Evolutionary conservation across 2,329 filamentous ascomycete species (phyloP).

Genomic region (Tolypocladium ophioglossoides): DNA sequence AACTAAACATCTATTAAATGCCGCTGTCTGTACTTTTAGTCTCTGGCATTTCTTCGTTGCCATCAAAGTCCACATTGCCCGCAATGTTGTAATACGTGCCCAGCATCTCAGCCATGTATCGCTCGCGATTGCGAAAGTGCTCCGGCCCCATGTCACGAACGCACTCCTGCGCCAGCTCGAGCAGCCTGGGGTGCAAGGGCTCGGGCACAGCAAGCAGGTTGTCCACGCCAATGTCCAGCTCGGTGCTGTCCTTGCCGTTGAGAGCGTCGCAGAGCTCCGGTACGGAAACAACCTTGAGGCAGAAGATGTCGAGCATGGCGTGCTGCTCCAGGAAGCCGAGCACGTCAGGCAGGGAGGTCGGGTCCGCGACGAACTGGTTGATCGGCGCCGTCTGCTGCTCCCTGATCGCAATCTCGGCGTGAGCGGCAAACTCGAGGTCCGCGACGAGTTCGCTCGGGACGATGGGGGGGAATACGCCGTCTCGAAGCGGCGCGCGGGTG

Average conservation of each 20-base stretch:
- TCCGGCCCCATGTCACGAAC: conserved; percentile 2
- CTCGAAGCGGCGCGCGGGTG: conserved; percentile 2
- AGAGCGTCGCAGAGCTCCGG: conserved; percentile 3
- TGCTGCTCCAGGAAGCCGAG: conserved; percentile 7
- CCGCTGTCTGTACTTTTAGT: neutral
- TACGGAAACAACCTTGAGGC: conserved; percentile 2
- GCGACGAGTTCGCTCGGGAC: conserved; percentile 5
- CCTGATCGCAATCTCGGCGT: conserved; percentile 4
- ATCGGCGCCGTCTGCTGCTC: conserved; percentile 1
- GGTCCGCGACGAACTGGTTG: conserved; percentile 6
- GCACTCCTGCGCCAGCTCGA: conserved; percentile 6
- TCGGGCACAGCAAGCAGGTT: conserved; percentile 7
- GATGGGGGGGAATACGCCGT: neutral
- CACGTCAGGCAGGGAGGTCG: conserved; percentile 3
- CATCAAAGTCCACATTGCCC: neutral
- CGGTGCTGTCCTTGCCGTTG: neutral
- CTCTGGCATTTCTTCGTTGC: neutral
- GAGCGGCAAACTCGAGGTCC: conserved; percentile 10
- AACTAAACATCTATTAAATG: neutral
- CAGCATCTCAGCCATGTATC: conserved; percentile 11
- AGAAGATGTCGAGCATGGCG: conserved; percentile 6
- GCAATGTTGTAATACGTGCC: conserved; percentile 9
- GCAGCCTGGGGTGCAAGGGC: conserved; percentile 4
- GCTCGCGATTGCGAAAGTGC: conserved; percentile 11
- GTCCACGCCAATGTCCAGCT: conserved; percentile 5